Evolutionary conservation across 2,329 filamentous ascomycete genomes (phyloP).

Genomic region (Ambrosiella beaveri): DNA sequence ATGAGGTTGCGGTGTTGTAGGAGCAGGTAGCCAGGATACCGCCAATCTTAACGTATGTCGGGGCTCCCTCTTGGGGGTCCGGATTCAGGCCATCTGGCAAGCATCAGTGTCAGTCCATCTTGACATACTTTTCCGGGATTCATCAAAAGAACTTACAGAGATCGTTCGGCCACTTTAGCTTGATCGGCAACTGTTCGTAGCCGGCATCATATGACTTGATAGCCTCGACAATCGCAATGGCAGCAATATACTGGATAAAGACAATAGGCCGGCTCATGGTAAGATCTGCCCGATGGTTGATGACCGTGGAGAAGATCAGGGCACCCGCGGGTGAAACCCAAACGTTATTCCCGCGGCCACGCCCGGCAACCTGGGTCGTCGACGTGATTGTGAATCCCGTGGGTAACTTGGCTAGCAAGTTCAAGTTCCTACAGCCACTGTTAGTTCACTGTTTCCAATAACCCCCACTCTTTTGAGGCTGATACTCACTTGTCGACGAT

Average conservation of each 20-base stretch:
- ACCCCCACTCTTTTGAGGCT: fast-evolving
- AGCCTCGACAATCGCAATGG: constrained; percentile 70
- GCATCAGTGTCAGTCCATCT: neutral
- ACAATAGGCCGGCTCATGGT: constrained; percentile 62
- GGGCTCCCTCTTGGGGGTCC: constrained; percentile 27
- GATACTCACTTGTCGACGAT: constrained; percentile 61
- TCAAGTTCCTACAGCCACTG: constrained; percentile 43
- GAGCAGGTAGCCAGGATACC: constrained; percentile 83
- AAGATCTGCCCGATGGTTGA: constrained; percentile 65
- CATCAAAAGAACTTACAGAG: constrained; percentile 41
- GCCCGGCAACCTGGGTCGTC: constrained; percentile 71
- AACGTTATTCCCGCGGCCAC: constrained; percentile 79
- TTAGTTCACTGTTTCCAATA: neutral
- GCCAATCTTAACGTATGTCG: constrained; percentile 68
- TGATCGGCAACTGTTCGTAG: constrained; percentile 61
- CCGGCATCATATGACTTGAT: constrained; percentile 63
- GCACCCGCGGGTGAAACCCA: constrained; percentile 84
- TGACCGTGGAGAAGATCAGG: constrained; percentile 73
- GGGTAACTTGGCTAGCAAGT: constrained; percentile 57
- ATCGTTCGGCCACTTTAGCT: constrained; percentile 96
- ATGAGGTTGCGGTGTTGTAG: constrained; percentile 46
- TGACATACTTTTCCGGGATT: constrained; percentile 13
- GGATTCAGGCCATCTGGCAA: constrained; percentile 47
- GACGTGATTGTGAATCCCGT: constrained; percentile 78
- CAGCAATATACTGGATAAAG: constrained; percentile 85